A percentile compares a stretch with the other conserved stretches of the same genome.
phyloP scores from a whole-genome alignment of 2,329 filamentous ascomycete species.

The Tolypocladium inflatum region DNA sequence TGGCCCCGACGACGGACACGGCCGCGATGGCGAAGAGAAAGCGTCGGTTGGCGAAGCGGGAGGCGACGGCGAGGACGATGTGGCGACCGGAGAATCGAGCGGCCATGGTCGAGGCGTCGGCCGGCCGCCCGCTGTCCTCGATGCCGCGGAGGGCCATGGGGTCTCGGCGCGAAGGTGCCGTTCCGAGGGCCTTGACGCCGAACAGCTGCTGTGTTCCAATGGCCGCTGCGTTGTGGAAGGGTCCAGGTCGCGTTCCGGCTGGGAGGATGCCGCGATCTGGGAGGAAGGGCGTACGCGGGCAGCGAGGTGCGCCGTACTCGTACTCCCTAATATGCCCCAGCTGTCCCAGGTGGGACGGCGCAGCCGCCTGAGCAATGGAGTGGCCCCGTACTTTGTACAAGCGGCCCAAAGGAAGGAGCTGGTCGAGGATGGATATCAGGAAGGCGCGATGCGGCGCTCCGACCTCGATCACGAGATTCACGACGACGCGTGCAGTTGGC shows the following conservation, averaged over 20 bases:
- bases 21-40: slow-evolving; percentile 17
- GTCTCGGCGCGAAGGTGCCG: background rate
- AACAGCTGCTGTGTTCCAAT: background rate
- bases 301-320: background rate
- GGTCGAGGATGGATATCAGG: too few species aligned
- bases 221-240: background rate
- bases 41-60: slow-evolving; percentile 13
- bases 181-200: background rate
- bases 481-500: too few species aligned
- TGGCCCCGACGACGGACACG: slow-evolving; percentile 16
- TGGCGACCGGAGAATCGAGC: background rate
- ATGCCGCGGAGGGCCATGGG: background rate
- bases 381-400: too few species aligned
- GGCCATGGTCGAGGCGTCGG: background rate
- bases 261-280: background rate
- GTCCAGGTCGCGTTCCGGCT: background rate
- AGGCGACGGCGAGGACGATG: background rate
- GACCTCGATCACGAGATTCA: too few species aligned
- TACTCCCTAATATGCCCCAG: too few species aligned
- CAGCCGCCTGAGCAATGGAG: too few species aligned
- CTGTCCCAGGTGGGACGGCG: too few species aligned
- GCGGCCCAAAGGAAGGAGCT: too few species aligned
- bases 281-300: background rate
- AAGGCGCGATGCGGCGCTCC: too few species aligned
- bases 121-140: background rate